phyloP scores from a whole-genome alignment of 2,329 filamentous ascomycete species.

The Acrodontium crateriforme region DNA sequence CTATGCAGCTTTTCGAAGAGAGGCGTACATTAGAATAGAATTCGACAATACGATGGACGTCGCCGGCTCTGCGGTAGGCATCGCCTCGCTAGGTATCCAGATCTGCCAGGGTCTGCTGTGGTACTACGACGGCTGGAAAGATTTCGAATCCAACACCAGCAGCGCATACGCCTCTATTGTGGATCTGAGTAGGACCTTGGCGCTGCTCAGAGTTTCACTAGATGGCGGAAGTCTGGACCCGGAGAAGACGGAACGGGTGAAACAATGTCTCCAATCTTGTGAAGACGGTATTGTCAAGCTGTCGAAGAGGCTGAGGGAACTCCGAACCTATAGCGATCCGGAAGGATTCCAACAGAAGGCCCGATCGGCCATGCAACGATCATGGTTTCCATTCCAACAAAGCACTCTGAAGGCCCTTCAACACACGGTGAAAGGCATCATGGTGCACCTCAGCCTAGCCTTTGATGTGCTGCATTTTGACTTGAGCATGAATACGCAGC shows the following conservation, averaged over 20 bases:
- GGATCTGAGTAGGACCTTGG: slow-evolving; percentile 6
- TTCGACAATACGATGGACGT: no score
- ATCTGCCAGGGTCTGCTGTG: slow-evolving; percentile 7
- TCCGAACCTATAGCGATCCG: slow-evolving; percentile 3
- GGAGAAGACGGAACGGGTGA: slow-evolving; percentile 3
- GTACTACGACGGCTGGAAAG: slow-evolving; percentile 7
- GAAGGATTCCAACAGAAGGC: slow-evolving; percentile 5
- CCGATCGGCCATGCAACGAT: slow-evolving; percentile 3
- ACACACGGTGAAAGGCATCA: slow-evolving; percentile 2
- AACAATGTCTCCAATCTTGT: slow-evolving; percentile 3
- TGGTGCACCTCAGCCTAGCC: slow-evolving; percentile 4
- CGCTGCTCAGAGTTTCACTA: slow-evolving; percentile 3
- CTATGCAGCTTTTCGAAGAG: no score
- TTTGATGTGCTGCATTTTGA: slow-evolving; percentile 8
- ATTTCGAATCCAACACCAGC: slow-evolving; percentile 5
- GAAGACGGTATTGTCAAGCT: slow-evolving; percentile 4
- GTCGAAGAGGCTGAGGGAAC: slow-evolving; percentile 2
- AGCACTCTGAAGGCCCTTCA: slow-evolving; percentile 4
- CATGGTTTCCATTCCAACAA: slow-evolving; percentile 5
- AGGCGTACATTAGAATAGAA: no score
- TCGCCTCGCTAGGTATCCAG: slow-evolving; percentile 8
- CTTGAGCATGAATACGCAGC: slow-evolving; percentile 3
- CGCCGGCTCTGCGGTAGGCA: slow-evolving; percentile 5
- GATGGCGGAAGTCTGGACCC: slow-evolving; percentile 1
- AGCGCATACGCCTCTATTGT: slow-evolving; percentile 4